Evolutionary conservation across 202 grass and related monocot genomes (phyloP).

Genomic region (Hordeum pubiflorum): DNA sequence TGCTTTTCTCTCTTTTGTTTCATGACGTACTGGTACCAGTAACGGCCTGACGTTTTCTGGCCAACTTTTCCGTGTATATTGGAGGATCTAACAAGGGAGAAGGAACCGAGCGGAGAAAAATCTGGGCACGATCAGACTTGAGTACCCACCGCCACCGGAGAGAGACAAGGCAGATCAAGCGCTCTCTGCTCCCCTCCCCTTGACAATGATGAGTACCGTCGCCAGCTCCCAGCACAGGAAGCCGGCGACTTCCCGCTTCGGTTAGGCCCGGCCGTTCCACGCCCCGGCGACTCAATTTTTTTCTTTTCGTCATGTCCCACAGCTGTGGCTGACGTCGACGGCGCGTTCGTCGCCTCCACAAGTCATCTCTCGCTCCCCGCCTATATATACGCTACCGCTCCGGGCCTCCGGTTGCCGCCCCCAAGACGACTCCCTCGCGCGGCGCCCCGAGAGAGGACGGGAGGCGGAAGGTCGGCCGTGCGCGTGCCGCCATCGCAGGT

Average conservation of each 20-base stretch:
- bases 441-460: not conserved
- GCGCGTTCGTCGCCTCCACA: not conserved
- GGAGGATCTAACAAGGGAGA: not conserved
- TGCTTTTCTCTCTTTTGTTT: too few species aligned
- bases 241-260: not conserved
- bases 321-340: constrained; percentile 26
- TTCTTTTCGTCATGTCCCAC: not conserved
- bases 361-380: not conserved
- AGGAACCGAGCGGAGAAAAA: not conserved
- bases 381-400: not conserved
- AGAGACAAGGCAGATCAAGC: not conserved
- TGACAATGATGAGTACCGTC: too few species aligned
- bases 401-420: not conserved
- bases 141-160: not conserved
- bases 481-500: not conserved
- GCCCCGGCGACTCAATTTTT: not conserved
- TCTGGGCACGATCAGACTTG: not conserved
- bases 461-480: not conserved
- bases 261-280: not conserved
- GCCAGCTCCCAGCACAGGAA: not conserved
- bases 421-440: not conserved
- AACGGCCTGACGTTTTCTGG: not conserved
- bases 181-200: not conserved
- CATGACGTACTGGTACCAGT: not conserved
- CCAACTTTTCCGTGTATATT: not conserved